These are phyloP conservation scores for Neurospora tetrasperma DNA, from an alignment of 495 filamentous ascomycete species.

Conservation along the genomic window DNA sequence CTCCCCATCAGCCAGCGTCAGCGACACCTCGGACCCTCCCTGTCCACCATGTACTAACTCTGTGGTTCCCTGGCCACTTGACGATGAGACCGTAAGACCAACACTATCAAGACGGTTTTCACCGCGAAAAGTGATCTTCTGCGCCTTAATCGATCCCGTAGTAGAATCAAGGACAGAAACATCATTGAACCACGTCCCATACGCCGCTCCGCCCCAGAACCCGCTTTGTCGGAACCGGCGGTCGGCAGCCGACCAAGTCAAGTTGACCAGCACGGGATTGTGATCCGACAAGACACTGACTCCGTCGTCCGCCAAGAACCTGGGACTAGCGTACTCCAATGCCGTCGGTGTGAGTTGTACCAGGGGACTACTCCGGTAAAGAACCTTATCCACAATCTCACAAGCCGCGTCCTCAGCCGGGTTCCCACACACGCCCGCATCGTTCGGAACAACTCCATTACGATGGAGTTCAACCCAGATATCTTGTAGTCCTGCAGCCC, in stretches of 20 bases:
- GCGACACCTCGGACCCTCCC: constrained; percentile 34
- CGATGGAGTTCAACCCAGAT: constrained; percentile 42
- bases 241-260: constrained; percentile 37
- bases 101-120: constrained; percentile 3
- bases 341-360: constrained; percentile 31
- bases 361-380: constrained; percentile 42
- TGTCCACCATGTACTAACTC: constrained; percentile 43
- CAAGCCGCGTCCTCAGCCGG: constrained; percentile 39
- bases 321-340: constrained; percentile 38
- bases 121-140: constrained; percentile 38
- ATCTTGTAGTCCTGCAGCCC: constrained; percentile 30
- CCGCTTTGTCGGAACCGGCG: constrained; percentile 32
- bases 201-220: constrained; percentile 39
- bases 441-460: constrained; percentile 33
- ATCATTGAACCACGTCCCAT: constrained; percentile 50
- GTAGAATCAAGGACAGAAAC: constrained; percentile 23
- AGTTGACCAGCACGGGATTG: constrained; percentile 46
- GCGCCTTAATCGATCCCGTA: constrained; percentile 21
- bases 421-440: constrained; percentile 39
- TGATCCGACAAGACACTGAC: constrained; percentile 47
- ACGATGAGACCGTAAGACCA: constrained; percentile 8
- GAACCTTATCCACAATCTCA: constrained; percentile 55
- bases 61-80: constrained; percentile 17
- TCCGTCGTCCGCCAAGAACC: constrained; percentile 44
- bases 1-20: constrained; percentile 39